phyloP scores from a whole-genome alignment of 305 asterid genomes.

The Lippia alba region DNA sequence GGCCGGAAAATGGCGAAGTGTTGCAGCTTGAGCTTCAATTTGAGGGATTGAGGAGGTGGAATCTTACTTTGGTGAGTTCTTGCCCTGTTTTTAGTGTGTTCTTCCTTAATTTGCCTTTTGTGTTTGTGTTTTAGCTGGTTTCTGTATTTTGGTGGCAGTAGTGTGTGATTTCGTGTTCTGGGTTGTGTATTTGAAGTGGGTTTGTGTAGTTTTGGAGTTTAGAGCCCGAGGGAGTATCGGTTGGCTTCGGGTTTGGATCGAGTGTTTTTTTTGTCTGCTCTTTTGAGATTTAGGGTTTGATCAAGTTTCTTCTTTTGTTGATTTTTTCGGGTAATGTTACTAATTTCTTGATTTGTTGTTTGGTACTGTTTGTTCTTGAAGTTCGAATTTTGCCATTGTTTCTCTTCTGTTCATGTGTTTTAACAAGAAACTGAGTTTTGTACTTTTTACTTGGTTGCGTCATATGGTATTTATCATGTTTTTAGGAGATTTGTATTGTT shows the following conservation, averaged over 20 bases:
- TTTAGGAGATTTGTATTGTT: slow-evolving; percentile 29
- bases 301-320: slow-evolving; percentile 28
- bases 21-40: slow-evolving; percentile 34
- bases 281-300: slow-evolving; percentile 47
- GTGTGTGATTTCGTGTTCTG: slow-evolving; percentile 15
- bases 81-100: slow-evolving; percentile 10
- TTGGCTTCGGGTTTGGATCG: slow-evolving; percentile 46
- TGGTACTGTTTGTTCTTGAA: neutral
- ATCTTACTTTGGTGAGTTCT: slow-evolving; percentile 41
- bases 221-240: slow-evolving; percentile 28
- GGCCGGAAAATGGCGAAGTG: slow-evolving; percentile 20
- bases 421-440: neutral
- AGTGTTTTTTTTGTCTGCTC: slow-evolving; percentile 26
- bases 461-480: neutral
- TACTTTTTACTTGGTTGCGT: slow-evolving; percentile 16
- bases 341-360: neutral
- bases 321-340: slow-evolving; percentile 11
- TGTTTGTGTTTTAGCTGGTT: neutral
- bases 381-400: slow-evolving; percentile 15
- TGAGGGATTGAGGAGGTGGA: slow-evolving; percentile 36
- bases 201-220: slow-evolving; percentile 25
- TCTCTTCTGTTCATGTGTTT: slow-evolving; percentile 1
- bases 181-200: slow-evolving; percentile 11
- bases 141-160: slow-evolving; percentile 11
- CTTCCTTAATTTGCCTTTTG: slow-evolving; percentile 27